A percentile compares a stretch with the other conserved stretches of the same genome.
Evolutionary conservation across 75 land plant genomes (phyloP).

Genomic region (Azolla pinnata): DNA sequence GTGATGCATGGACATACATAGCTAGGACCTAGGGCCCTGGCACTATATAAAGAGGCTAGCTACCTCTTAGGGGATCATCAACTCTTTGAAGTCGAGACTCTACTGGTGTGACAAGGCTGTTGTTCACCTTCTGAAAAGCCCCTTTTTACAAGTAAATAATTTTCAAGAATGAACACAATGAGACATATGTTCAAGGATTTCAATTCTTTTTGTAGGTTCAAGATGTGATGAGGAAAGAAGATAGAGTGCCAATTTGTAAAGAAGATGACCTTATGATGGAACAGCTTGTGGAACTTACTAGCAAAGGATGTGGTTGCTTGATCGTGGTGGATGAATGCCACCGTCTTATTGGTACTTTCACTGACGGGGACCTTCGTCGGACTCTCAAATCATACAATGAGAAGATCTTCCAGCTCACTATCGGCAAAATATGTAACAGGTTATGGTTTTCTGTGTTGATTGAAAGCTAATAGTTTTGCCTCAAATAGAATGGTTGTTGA

Average conservation of each 20-base stretch:
- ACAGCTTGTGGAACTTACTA: constrained; percentile 79
- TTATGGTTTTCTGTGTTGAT: constrained; percentile 10
- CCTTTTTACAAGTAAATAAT: neutral
- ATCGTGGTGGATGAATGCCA: constrained; percentile 63
- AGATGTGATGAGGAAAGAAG: constrained; percentile 87
- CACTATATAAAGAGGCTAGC: too few relatives aligned
- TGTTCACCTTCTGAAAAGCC: neutral
- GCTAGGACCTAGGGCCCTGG: too few relatives aligned
- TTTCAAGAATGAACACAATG: too few relatives aligned
- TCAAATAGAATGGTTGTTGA: too few relatives aligned
- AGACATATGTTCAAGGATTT: too few relatives aligned
- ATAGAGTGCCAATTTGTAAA: constrained; percentile 75
- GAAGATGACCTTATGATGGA: constrained; percentile 89
- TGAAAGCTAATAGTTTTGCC: too few relatives aligned
- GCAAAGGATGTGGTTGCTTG: constrained; percentile 96
- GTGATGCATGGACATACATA: too few relatives aligned
- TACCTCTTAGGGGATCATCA: too few relatives aligned
- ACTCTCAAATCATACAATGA: constrained; percentile 81
- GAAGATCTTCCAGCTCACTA: constrained; percentile 72
- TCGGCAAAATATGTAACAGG: constrained; percentile 96
- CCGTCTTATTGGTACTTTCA: constrained; percentile 85
- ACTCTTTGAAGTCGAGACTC: too few relatives aligned
- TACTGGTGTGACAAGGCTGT: too few relatives aligned
- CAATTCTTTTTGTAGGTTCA: constrained; percentile 60
- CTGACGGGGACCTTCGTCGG: constrained; percentile 95